Evolutionary conservation across 2,329 filamentous ascomycete species (phyloP), one percentile per base, ranked within the genome.

Genomic region (Thelonectria discophora): DNA sequence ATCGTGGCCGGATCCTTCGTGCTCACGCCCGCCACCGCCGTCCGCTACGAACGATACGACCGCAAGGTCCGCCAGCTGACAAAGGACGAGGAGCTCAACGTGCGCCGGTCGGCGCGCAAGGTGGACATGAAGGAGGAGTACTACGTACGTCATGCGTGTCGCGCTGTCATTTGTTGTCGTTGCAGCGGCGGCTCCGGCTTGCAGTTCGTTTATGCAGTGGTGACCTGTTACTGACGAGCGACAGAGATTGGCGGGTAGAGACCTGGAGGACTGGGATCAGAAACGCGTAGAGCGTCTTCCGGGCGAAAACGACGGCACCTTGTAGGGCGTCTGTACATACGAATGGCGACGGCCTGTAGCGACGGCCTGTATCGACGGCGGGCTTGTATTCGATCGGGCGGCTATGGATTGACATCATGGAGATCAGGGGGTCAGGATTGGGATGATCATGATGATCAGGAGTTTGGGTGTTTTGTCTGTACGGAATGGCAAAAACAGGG

Each of bases 231-330:
- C 69, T 67, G 52, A 72, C 48, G 49, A 53, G 55, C 48, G 24
- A 63, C 61, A 77, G 75, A 72, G 73, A 56, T 67, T 74, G 45
- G 68, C 82, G 92, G 91, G 92, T 32, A 97, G 96, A 77, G 95
- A 98, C 74, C 80, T 98, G 63, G 94, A 99, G 73, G 86, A 93
- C 74, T 99, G 95, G 95, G 94, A 98, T 76, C 95, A 98, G 79
- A 96, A 95, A 79, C 88, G 96, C 55, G 93, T 98, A 11, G 88
- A 97, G 80, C 84, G 95, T 74, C 84, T 97, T 63, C 89, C 92
- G 18, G 95, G 95, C 68, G 96, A 99, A 78, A 90, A 87, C 63
- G 94, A 99, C 76, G 94, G 94, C 34, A 86, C 92, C 52, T 76
- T 97, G 49, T 68, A 64, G 50, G 39, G 34, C 64, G 10, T 49